Percentiles rank a stretch among this genome's conserved stretches.
Evolutionary conservation across 2,329 filamentous ascomycete genomes (phyloP).

Genomic region (Scortechinia acanthostroma): DNA sequence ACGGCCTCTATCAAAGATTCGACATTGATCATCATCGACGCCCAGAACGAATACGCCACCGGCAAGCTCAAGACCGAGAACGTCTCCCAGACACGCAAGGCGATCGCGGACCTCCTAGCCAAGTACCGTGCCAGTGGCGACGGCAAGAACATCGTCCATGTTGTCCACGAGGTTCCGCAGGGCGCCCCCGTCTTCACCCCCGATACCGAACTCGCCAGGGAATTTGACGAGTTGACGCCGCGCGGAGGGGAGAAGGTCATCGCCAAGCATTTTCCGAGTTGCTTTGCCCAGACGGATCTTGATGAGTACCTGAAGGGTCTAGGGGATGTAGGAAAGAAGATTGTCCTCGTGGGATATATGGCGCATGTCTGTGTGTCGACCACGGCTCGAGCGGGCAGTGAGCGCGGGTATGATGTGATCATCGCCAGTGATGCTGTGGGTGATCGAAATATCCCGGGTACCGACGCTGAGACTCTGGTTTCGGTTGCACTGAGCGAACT

Average conservation of each 20-base stretch:
- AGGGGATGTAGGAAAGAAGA: slow-evolving; percentile 40
- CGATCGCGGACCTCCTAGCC: slow-evolving; percentile 45
- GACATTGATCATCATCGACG: slow-evolving; percentile 61
- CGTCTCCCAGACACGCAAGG: slow-evolving; percentile 40
- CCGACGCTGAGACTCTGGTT: slow-evolving; percentile 40
- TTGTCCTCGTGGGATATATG: slow-evolving; percentile 57
- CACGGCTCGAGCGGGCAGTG: slow-evolving; percentile 50
- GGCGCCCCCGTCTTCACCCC: slow-evolving; percentile 63
- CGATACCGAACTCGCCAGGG: slow-evolving; percentile 46
- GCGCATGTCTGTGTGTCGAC: slow-evolving; percentile 57
- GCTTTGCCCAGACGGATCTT: slow-evolving; percentile 54
- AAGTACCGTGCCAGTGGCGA: slow-evolving; percentile 47
- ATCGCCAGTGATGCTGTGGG: slow-evolving; percentile 56
- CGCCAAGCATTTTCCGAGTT: slow-evolving; percentile 46
- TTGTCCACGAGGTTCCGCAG: slow-evolving; percentile 48
- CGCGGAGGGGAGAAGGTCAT: slow-evolving; percentile 46
- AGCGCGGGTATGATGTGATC: slow-evolving; percentile 57
- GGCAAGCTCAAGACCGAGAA: slow-evolving; percentile 49
- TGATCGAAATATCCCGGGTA: slow-evolving; percentile 59
- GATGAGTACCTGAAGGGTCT: slow-evolving; percentile 39
- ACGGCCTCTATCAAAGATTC: slow-evolving; percentile 49
- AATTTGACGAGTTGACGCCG: slow-evolving; percentile 51
- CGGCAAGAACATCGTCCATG: slow-evolving; percentile 39
- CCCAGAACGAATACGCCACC: slow-evolving; percentile 61
- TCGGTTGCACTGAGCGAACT: slow-evolving; percentile 47